phyloP scores from a whole-genome alignment of 495 filamentous ascomycete species.

The Umbilicaria muhlenbergii region DNA sequence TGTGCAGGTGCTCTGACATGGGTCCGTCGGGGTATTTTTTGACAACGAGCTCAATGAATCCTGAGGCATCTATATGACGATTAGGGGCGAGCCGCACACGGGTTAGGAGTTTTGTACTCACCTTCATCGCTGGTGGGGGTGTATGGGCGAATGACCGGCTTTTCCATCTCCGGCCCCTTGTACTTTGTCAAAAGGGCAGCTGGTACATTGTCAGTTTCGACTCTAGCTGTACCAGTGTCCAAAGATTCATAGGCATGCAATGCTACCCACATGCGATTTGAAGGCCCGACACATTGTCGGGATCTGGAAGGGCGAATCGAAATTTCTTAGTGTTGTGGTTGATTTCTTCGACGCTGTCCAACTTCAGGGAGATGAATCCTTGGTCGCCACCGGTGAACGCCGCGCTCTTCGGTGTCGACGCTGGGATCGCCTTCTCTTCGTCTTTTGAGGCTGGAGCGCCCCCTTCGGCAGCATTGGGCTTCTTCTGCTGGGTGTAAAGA shows the following conservation, averaged over 20 bases:
- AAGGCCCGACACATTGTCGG: constrained; percentile 69
- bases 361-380: constrained; percentile 65
- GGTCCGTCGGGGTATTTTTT: constrained; percentile 82
- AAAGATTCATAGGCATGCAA: background rate
- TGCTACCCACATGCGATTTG: constrained; percentile 48
- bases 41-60: constrained; percentile 76
- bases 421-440: constrained; percentile 1
- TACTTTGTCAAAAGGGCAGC: constrained; percentile 77
- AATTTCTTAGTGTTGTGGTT: constrained; percentile 53
- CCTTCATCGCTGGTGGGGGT: constrained; percentile 81
- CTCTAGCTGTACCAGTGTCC: background rate
- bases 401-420: constrained; percentile 1
- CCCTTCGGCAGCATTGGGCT: background rate
- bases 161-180: constrained; percentile 60
- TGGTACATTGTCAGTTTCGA: constrained; percentile 10
- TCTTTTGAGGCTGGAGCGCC: constrained; percentile 3
- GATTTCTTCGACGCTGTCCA: constrained; percentile 47
- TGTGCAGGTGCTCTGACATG: constrained; percentile 81
- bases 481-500: constrained; percentile 20
- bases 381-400: constrained; percentile 72
- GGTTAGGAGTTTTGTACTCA: constrained; percentile 19
- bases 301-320: constrained; percentile 50
- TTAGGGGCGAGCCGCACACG: background rate
- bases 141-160: constrained; percentile 78
- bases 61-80: constrained; percentile 38